Evolutionary conservation across 169 alveolate species (phyloP).

Genomic region (Pseudocohnilembus persalinus): DNA sequence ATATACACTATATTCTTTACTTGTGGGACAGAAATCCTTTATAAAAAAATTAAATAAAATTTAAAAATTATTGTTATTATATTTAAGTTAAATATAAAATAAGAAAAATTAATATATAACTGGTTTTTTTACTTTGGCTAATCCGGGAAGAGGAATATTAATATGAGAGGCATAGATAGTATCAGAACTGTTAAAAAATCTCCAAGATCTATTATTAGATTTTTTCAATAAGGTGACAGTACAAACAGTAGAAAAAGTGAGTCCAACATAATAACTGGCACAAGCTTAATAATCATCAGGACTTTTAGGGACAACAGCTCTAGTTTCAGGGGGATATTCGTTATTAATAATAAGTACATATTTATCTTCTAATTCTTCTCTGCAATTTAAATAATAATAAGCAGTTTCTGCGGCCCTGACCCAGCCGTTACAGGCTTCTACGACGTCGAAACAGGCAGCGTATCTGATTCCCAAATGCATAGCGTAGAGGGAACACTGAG

Average conservation of each 20-base stretch:
- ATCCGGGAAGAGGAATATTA: neutral
- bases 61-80: no score
- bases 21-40: neutral
- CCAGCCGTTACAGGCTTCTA: neutral
- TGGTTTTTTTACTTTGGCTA: neutral
- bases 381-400: no score
- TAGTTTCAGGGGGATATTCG: neutral
- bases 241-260: neutral
- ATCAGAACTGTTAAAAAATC: neutral
- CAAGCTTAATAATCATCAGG: neutral
- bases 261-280: neutral
- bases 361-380: neutral
- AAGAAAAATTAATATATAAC: no score
- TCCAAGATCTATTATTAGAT: neutral
- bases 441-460: neutral
- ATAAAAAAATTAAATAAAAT: no score
- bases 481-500: neutral
- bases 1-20: neutral
- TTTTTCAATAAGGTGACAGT: neutral
- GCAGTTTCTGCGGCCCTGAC: neutral
- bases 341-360: neutral
- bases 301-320: neutral
- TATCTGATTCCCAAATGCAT: neutral
- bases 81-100: no score
- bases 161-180: neutral